Percentiles rank a stretch among this genome's conserved stretches.
Conservation (phyloP, 169 alveolate species). For the Perkinsus chesapeaki region DNA sequence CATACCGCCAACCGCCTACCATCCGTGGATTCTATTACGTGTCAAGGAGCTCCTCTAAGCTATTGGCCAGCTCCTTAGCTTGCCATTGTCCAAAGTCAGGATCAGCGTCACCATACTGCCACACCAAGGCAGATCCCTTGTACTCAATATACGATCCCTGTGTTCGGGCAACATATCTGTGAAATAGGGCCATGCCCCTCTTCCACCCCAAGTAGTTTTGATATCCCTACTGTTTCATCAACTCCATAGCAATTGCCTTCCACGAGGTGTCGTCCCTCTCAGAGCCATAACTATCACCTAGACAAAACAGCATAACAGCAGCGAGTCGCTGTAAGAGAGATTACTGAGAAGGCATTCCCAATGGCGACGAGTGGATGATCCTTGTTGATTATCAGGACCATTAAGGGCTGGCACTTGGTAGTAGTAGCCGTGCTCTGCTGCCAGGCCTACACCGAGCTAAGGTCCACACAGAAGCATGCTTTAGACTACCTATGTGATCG, state of each 20-base stretch:
- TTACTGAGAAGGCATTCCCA: neutral
- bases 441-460: slow-evolving; percentile 15
- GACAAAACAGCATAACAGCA: neutral
- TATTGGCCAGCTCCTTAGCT: slow-evolving; percentile 60
- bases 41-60: slow-evolving; percentile 7
- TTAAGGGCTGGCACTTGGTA: slow-evolving; percentile 17
- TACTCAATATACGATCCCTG: slow-evolving; percentile 74
- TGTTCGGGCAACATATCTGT: slow-evolving; percentile 57
- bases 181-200: slow-evolving; percentile 13
- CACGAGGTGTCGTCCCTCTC: slow-evolving; percentile 35
- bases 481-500: neutral
- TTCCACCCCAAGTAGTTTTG: neutral
- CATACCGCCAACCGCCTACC: no score
- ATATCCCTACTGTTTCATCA: slow-evolving; percentile 40
- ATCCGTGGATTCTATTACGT: no score
- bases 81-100: slow-evolving; percentile 72
- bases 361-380: neutral
- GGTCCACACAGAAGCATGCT: neutral
- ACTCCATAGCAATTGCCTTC: slow-evolving; percentile 43
- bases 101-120: slow-evolving; percentile 70
- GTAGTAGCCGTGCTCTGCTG: slow-evolving; percentile 35
- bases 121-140: slow-evolving; percentile 59
- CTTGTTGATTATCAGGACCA: slow-evolving; percentile 6
- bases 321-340: neutral
- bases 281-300: slow-evolving; percentile 12